phyloP scores from a whole-genome alignment of 768 basidiomycete genomes.

The Leccinellum luteum region DNA sequence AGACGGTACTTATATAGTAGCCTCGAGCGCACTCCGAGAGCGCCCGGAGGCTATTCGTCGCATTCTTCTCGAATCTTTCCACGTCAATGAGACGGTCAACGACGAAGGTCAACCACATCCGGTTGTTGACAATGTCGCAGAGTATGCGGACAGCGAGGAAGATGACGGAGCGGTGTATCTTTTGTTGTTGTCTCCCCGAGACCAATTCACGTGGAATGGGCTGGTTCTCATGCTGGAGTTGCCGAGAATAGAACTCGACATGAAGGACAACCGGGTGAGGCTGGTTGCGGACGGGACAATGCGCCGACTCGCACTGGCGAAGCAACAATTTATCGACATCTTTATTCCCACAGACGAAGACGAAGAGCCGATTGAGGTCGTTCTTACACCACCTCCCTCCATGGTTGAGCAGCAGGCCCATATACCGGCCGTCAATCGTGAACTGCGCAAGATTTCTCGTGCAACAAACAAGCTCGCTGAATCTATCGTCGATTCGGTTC shows the following conservation, averaged over 20 bases:
- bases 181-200: slow-evolving; percentile 80
- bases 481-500: slow-evolving; percentile 88
- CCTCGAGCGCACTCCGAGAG: slow-evolving; percentile 71
- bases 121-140: slow-evolving; percentile 35
- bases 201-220: slow-evolving; percentile 90
- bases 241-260: slow-evolving; percentile 73
- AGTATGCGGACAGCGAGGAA: slow-evolving; percentile 47
- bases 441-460: slow-evolving; percentile 86
- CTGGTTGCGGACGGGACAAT: slow-evolving; percentile 89
- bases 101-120: slow-evolving; percentile 49
- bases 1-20: slow-evolving; percentile 91
- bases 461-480: slow-evolving; percentile 89
- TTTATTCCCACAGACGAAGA: slow-evolving; percentile 66
- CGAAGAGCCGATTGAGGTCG: slow-evolving; percentile 45
- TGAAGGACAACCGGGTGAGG: slow-evolving; percentile 86
- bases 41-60: slow-evolving; percentile 73
- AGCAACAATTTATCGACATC: slow-evolving; percentile 68
- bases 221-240: slow-evolving; percentile 76
- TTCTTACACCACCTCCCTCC: slow-evolving; percentile 45
- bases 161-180: slow-evolving; percentile 71
- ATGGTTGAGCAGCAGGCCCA: slow-evolving; percentile 86
- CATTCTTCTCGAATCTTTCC: slow-evolving; percentile 83
- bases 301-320: slow-evolving; percentile 69
- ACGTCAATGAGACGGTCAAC: slow-evolving; percentile 58
- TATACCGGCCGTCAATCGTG: slow-evolving; percentile 82